Evolutionary conservation across 1,139 yeast species (phyloP).

Genomic region (Candida tetrigidarum): DNA sequence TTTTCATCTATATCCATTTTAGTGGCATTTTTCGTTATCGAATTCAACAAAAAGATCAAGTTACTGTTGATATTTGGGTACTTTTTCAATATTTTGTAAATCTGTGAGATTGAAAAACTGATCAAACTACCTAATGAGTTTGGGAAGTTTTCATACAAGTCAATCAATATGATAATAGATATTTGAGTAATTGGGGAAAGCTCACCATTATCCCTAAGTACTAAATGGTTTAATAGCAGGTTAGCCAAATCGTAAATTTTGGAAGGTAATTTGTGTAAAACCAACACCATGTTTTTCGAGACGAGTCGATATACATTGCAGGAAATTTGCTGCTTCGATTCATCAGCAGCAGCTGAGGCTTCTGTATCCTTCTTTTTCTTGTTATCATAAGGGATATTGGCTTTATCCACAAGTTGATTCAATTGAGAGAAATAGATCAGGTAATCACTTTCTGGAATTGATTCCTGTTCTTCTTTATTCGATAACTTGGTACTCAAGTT

Average conservation of each 20-base stretch:
- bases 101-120: constrained; percentile 38
- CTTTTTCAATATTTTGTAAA: constrained; percentile 46
- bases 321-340: constrained; percentile 19
- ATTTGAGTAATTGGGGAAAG: constrained; percentile 27
- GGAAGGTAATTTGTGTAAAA: constrained; percentile 37
- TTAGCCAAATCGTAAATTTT: constrained; percentile 46
- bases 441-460: constrained; percentile 20
- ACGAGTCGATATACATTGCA: constrained; percentile 33
- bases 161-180: constrained; percentile 38
- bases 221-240: constrained; percentile 34
- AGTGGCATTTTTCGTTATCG: constrained; percentile 41
- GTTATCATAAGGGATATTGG: constrained; percentile 16
- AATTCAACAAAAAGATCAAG: constrained; percentile 37
- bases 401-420: constrained; percentile 23
- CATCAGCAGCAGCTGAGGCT: constrained; percentile 1
- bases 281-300: constrained; percentile 33
- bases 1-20: constrained; percentile 48
- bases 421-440: constrained; percentile 22
- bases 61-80: constrained; percentile 30
- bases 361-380: constrained; percentile 19
- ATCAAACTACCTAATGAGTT: constrained; percentile 41
- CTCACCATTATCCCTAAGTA: constrained; percentile 23
- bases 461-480: constrained; percentile 13
- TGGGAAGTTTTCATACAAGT: constrained; percentile 44
- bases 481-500: constrained; percentile 26